phyloP scores from a whole-genome alignment of 2,329 filamentous ascomycete genomes.

The Rhynchosporium agropyri region DNA sequence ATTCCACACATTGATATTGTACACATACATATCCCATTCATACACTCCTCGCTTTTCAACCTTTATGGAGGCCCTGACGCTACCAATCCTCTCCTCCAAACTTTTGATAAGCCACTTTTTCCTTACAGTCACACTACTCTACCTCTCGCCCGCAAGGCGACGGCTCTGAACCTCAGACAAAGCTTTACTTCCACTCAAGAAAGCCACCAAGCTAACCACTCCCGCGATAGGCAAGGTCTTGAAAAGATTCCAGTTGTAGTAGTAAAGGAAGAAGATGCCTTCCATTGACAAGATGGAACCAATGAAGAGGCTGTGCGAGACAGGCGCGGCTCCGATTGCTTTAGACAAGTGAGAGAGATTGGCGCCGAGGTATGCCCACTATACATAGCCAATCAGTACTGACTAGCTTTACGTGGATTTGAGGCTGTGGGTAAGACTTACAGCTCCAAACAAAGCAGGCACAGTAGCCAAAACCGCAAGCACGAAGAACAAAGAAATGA shows the following conservation, averaged over 20 bases:
- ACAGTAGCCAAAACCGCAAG: constrained; percentile 72
- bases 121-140: constrained; percentile 16
- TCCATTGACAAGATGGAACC: constrained; percentile 87
- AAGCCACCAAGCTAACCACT: constrained; percentile 69
- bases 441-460: constrained; percentile 70
- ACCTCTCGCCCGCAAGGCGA: constrained; percentile 64
- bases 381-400: constrained; percentile 31
- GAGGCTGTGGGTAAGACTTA: constrained; percentile 48
- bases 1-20: constrained; percentile 23
- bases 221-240: constrained; percentile 76
- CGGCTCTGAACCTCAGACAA: constrained; percentile 91
- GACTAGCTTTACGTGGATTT: not conserved
- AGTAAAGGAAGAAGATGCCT: constrained; percentile 92
- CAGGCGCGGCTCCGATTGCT: constrained; percentile 73
- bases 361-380: constrained; percentile 83
- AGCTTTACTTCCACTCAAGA: constrained; percentile 86
- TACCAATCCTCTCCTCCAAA: constrained; percentile 14
- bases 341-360: constrained; percentile 78
- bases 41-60: constrained; percentile 24
- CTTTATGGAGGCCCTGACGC: constrained; percentile 24
- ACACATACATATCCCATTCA: constrained; percentile 27
- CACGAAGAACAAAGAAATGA: constrained; percentile 79
- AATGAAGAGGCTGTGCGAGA: constrained; percentile 84
- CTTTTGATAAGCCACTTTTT: constrained; percentile 3
- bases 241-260: constrained; percentile 89